Evolutionary conservation across 352 stramenopile genomes (phyloP).

Genomic region (Hyaloperonospora arabidopsidis): DNA sequence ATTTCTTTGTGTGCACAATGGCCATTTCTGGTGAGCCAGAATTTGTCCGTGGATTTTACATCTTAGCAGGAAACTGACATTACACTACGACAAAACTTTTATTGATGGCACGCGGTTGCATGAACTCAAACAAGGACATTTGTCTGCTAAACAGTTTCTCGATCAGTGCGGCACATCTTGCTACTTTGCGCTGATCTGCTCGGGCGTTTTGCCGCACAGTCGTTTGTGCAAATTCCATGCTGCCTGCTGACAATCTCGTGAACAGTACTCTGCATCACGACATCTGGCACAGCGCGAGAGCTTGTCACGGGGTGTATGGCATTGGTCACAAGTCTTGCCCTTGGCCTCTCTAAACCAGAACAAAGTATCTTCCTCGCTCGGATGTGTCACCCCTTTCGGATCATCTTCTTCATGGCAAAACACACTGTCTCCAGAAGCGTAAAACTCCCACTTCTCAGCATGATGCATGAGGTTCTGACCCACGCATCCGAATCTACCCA

Average conservation of each 20-base stretch:
- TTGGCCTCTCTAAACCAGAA: constrained; percentile 61
- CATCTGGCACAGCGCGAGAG: constrained; percentile 60
- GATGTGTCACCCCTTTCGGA: constrained; percentile 33
- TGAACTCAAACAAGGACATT: no score
- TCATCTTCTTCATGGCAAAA: constrained; percentile 37
- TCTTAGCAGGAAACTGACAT: no score
- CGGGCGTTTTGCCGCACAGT: constrained; percentile 48
- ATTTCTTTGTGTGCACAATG: no score
- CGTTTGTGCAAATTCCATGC: constrained; percentile 78
- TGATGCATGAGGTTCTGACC: constrained; percentile 77
- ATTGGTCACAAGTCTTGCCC: constrained; percentile 61
- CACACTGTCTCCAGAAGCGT: constrained; percentile 33
- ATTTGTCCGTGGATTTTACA: no score
- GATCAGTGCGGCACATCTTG: constrained; percentile 6
- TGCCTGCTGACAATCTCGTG: constrained; percentile 66
- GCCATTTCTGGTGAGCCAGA: no score
- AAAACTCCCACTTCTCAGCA: constrained; percentile 79
- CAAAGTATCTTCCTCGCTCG: constrained; percentile 46
- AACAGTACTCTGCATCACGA: constrained; percentile 68
- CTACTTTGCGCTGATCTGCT: constrained; percentile 36
- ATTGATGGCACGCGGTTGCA: no score
- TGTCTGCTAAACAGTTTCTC: no score
- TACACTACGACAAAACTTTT: no score
- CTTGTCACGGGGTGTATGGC: constrained; percentile 42
- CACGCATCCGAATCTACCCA: constrained; percentile 63